Conservation (phyloP, 1,284 basidiomycete species). For the Marasmius sp. region DNA sequence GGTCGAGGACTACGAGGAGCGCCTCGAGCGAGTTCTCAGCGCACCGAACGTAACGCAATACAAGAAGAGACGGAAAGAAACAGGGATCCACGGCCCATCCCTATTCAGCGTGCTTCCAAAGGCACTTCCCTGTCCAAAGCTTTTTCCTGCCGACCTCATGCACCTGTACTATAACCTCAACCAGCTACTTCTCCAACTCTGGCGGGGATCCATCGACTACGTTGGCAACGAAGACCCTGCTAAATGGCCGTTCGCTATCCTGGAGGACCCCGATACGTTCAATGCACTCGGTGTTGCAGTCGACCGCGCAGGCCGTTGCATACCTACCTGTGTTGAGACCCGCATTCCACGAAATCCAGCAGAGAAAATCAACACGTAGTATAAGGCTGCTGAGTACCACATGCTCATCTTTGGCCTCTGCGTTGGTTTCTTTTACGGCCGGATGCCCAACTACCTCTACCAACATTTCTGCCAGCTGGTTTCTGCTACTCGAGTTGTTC, state of each 20-base stretch:
- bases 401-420: conserved; percentile 20
- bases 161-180: conserved; percentile 26
- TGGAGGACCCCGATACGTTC: conserved; percentile 13
- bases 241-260: conserved; percentile 23
- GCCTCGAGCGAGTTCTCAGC: neutral
- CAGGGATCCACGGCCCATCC: neutral
- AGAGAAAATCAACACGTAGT: conserved; percentile 24
- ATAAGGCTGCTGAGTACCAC: conserved; percentile 26
- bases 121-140: neutral
- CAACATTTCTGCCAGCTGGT: conserved; percentile 21
- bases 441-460: conserved; percentile 20
- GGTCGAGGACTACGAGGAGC: neutral
- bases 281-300: neutral
- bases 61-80: neutral
- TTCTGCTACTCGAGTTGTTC: conserved; percentile 12
- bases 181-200: conserved; percentile 25
- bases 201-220: conserved; percentile 13
- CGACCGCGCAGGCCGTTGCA: neutral
- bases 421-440: conserved; percentile 18
- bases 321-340: conserved; percentile 23
- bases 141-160: conserved; percentile 28
- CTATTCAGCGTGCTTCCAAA: neutral
- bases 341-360: conserved; percentile 23
- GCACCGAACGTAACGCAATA: neutral
- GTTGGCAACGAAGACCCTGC: neutral